Conservation (phyloP, 345 rosid species). For the Ricinus communis region DNA sequence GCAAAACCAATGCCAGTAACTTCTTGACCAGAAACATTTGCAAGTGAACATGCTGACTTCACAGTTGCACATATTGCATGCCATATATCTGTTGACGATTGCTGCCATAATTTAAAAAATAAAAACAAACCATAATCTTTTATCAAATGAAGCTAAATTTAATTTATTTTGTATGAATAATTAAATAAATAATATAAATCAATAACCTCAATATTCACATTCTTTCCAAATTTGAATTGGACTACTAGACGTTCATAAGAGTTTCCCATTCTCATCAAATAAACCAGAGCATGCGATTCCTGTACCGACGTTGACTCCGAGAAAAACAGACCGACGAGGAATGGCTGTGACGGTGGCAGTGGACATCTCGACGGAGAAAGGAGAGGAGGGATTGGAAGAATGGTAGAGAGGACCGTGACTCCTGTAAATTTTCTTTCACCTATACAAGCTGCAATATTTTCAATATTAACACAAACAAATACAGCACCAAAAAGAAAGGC, state of each 20-base stretch:
- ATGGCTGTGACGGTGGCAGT: constrained; percentile 26
- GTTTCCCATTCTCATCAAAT: constrained; percentile 83
- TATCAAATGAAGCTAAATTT: not conserved
- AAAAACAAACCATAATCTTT: not conserved
- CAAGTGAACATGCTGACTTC: constrained; percentile 67
- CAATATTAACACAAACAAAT: too few relatives aligned
- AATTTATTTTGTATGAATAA: too few relatives aligned
- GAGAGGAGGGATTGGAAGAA: not conserved
- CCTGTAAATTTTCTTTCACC: too few relatives aligned
- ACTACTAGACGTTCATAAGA: constrained; percentile 76
- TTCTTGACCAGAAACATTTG: constrained; percentile 63
- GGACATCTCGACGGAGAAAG: constrained; percentile 30
- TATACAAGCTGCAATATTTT: too few relatives aligned
- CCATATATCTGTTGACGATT: constrained; percentile 99
- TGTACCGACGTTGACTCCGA: constrained; percentile 95
- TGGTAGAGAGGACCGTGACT: not conserved
- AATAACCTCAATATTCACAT: constrained; percentile 73
- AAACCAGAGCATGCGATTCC: constrained; percentile 97
- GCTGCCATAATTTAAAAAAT: constrained; percentile 36
- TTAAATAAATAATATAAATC: too few relatives aligned
- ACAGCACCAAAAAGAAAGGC: too few relatives aligned
- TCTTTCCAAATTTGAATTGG: constrained; percentile 98
- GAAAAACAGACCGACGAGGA: constrained; percentile 54
- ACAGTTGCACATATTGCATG: constrained; percentile 93
- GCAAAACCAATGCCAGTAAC: constrained; percentile 83